Conservation (phyloP, 2,329 filamentous ascomycete species). For the Colletotrichum filicis region DNA sequence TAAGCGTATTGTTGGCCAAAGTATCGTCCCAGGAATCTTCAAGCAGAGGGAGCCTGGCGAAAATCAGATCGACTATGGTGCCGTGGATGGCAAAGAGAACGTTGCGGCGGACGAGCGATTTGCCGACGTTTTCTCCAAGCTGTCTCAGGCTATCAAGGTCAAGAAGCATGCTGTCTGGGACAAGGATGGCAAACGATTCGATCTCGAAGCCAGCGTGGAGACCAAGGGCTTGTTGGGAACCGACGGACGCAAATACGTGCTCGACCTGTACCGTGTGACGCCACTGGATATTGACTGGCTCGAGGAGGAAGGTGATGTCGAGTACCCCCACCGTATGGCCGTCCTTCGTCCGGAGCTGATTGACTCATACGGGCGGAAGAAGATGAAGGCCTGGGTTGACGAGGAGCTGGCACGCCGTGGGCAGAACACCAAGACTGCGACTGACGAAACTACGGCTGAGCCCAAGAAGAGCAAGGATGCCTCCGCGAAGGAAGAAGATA, state of each 20-base stretch:
- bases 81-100: conserved; percentile 95
- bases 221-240: conserved; percentile 98
- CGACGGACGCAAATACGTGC: conserved; percentile 95
- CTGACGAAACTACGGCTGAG: conserved; percentile 43
- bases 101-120: conserved; percentile 93
- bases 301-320: conserved; percentile 72
- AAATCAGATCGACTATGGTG: conserved; percentile 98
- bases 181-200: conserved; percentile 90
- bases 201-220: conserved; percentile 94
- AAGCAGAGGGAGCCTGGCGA: conserved; percentile 97
- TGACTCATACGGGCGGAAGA: conserved; percentile 84
- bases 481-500: conserved; percentile 38
- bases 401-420: conserved; percentile 77
- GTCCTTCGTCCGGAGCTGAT: conserved; percentile 91
- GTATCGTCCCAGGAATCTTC: conserved; percentile 98
- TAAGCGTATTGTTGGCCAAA: conserved; percentile 96
- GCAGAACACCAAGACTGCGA: conserved; percentile 49
- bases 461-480: conserved; percentile 40
- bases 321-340: conserved; percentile 96
- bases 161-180: conserved; percentile 99
- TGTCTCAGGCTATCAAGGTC: conserved; percentile 89
- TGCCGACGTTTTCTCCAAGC: conserved; percentile 83
- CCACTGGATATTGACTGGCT: conserved; percentile 92
- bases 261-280: conserved; percentile 94
- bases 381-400: conserved; percentile 90